Conservation (phyloP, 805 yeast genomes). For the Ogataea chonburiensis region DNA sequence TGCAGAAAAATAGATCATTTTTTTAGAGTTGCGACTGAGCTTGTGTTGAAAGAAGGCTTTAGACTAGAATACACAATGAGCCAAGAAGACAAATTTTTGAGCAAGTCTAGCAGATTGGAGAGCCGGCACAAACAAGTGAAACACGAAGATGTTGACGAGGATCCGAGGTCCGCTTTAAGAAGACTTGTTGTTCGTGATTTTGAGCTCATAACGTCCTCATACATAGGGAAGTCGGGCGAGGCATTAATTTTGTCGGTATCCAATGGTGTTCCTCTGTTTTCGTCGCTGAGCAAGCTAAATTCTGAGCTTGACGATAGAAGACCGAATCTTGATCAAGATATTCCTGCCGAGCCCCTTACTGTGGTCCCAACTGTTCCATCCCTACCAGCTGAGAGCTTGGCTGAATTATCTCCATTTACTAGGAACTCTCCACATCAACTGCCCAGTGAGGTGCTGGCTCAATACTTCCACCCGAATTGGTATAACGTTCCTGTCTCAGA, state of each 20-base stretch:
- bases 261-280: constrained; percentile 73
- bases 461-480: constrained; percentile 62
- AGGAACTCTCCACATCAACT: constrained; percentile 17
- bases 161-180: constrained; percentile 32
- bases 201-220: constrained; percentile 53
- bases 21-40: constrained; percentile 59
- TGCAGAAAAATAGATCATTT: constrained; percentile 60
- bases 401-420: constrained; percentile 42
- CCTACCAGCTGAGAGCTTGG: constrained; percentile 41
- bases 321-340: constrained; percentile 54
- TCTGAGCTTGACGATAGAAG: constrained; percentile 77
- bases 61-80: constrained; percentile 38
- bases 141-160: constrained; percentile 17
- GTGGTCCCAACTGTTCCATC: constrained; percentile 55
- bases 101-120: constrained; percentile 3
- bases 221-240: constrained; percentile 57
- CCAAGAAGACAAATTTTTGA: constrained; percentile 2
- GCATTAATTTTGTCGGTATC: constrained; percentile 58
- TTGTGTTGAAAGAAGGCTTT: constrained; percentile 60
- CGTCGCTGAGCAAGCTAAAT: constrained; percentile 60
- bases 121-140: constrained; percentile 1
- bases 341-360: constrained; percentile 60
- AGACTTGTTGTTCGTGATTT: constrained; percentile 55
- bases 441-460: constrained; percentile 46
- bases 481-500: constrained; percentile 59